Percentiles rank a stretch among this genome's conserved stretches.
Conservation (phyloP, 2,329 filamentous ascomycete species). For the Aspergillus luchuensis region DNA sequence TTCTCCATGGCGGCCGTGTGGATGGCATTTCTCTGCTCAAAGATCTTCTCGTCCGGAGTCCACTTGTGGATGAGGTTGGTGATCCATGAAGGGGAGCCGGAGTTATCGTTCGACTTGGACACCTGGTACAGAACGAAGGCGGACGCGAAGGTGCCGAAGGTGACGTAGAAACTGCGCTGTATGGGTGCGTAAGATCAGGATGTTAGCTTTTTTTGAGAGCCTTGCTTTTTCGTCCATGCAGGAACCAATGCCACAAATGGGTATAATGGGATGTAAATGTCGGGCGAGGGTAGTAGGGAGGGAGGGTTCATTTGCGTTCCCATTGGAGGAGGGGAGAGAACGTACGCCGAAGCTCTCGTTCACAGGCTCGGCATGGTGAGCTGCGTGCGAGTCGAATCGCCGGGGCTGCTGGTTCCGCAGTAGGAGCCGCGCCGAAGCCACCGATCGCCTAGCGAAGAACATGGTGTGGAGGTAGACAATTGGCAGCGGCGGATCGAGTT, state of each 20-base stretch:
- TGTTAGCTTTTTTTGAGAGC: slow-evolving; percentile 21
- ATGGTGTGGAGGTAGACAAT: slow-evolving; percentile 39
- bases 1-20: slow-evolving; percentile 64
- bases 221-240: background rate
- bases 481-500: slow-evolving; percentile 30
- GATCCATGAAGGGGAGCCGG: slow-evolving; percentile 43
- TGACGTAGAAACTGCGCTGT: slow-evolving; percentile 52
- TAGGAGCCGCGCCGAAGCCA: slow-evolving; percentile 39
- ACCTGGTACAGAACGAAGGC: slow-evolving; percentile 48
- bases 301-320: background rate
- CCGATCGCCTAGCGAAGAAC: slow-evolving; percentile 46
- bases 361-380: slow-evolving; percentile 46
- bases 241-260: background rate
- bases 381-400: slow-evolving; percentile 47
- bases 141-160: slow-evolving; percentile 46
- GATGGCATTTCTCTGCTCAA: slow-evolving; percentile 59
- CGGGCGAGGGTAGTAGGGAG: background rate
- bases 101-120: slow-evolving; percentile 40
- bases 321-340: slow-evolving; percentile 22
- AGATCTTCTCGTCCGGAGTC: slow-evolving; percentile 55
- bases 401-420: slow-evolving; percentile 47
- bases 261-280: background rate
- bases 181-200: slow-evolving; percentile 12
- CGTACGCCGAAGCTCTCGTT: slow-evolving; percentile 51
- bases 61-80: slow-evolving; percentile 58